Base-by-base conservation (phyloP, 192 early-diverging fungal genomes). In the Spizellomyces sp. region DNA sequence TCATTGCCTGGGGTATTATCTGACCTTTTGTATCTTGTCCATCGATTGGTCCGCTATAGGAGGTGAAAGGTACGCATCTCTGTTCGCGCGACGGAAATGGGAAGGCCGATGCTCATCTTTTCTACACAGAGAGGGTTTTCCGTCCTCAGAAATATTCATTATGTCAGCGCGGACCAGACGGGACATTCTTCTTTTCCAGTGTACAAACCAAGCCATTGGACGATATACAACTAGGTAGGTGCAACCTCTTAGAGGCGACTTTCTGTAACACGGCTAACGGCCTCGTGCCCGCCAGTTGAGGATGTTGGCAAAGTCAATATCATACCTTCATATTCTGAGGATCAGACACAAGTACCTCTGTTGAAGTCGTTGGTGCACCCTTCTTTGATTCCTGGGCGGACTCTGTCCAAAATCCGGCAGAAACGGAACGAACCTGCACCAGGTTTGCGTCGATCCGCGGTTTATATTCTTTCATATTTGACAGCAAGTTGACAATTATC, bases 91-190 rank as follows among this genome's bases (percentile, higher is more conserved):
- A 36, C 27, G 27, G 27, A 36, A 36, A 36, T n/a, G 27, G 27
- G 27, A 36, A 36, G 27, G 27, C 3, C 3, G n/a, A 36, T 36
- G 27, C 27, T 36, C 27, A 36, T 36, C 27, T 36, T 36, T 0
- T 36, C 3, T 36, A 36, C 27, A 36, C 27, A 36, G 45, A 47
- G 45, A 0, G 69, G 9, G 21, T 47, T 45, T 61, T 69, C 19
- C 70, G 61, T 9, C 9, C 47, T 17, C 60, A 62, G 55, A 73
- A 73, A 43, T 48, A 56, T 58, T 47, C 64, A 15, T 50, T 73
- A 7, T 27, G 56, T 3, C 71, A 73, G 46, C 63, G 64, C 7
- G 64, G 42, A 17, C 52, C 64, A 10, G 57, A 65, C 47, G 71
- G 71, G 5, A 47, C 52, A 6, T 65, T 27, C 22, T 73, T 60